Evolutionary conservation across 768 basidiomycete genomes (phyloP), one percentile per base, ranked within the genome.

Genomic region (Suillus decipiens): DNA sequence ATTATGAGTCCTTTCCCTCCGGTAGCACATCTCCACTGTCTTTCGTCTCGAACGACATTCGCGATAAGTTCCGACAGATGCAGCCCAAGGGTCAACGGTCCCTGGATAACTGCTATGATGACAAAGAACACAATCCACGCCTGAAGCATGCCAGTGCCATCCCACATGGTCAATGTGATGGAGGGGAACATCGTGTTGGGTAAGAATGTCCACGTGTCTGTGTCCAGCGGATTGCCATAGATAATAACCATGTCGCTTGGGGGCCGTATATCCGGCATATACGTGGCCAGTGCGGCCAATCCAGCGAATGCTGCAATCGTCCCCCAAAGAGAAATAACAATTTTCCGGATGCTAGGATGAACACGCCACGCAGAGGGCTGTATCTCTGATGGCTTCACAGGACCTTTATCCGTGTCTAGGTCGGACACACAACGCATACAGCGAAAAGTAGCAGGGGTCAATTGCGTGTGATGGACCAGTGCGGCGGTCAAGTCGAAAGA

Each of bases 21-120:
- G 55, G 68, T 63, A 55, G 74, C 69, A 1, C 64, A 66, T 55
- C 72, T 67, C 74, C 74, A 75, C 56, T 64, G 48, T 36, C 31
- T 56, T 63, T 74, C 74, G n/a, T 74, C 72, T 41, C 72, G 69
- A 48, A 75, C 60, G 36, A 72, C 71, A 47, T 74, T 75, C 57
- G 65, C 66, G 8, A 74, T 64, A 5, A 74, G 66, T 60, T 75
- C 73, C 1, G 68, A 64, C 24, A 69, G 74, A 45, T 74, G 73
- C 5, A 74, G 63, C 28, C 36, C 69, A 64, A 75, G 28, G 12
- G 73, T 74, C 65, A 74, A 42, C 1, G 74, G 66, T 51, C 73
- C 73, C 14, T 75, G 74, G 33, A 74, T 64, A 37, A 39, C 54
- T 19, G 64, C 71, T 65, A 74, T 68, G 56, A 63, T 74, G 62